Base-by-base conservation (phyloP, 129 eudicot genomes). In the Glebionis coronaria region DNA sequence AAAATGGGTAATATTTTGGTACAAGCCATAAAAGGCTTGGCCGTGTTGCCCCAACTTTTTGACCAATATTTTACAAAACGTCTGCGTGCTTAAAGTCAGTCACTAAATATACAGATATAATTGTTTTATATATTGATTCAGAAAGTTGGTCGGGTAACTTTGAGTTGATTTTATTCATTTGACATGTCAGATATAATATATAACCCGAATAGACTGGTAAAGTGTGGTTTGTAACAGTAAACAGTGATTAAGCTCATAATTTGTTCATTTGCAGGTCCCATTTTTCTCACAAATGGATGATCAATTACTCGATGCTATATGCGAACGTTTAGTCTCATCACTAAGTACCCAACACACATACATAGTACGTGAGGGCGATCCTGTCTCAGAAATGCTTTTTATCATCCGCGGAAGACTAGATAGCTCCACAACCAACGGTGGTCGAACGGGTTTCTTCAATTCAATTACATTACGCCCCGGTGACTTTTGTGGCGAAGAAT, bases 281-380 rank as follows among this genome's bases (percentile, higher is more conserved):
- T 88, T 91, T 74, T 91, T 91, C 82, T 82, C 96, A 3, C 91
- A 91, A 61, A 91, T 91, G 98, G 98, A 91, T 67, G 88, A 82
- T 69, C 96, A 85, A 57, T 81, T 91, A 35, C 96, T 91, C 0
- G 96, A 91, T 63, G 98, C 98, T 11, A 91, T 91, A 72, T 91
- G 96, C 13, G 98, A 91, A 71, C 94, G 96, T 10, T 77, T 91
- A 4, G 87, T 72, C 9, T 88, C 98, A 8, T 91, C 96, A 19
- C 80, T 91, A 58, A 83, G 88, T 71, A 91, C 95, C 4, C 85
- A 86, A 63, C 88, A 81, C 65, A 91, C 96, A 0, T 88, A 69
- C 81, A 83, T 91, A 10, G 98, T 91, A 42, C 98, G 98, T 12
- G 98, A 91, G 67, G 98, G 96, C 2, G 98, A 91, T 69, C 98